Conservation (phyloP, 139 green algal genomes). For the Choricystis sp. region DNA sequence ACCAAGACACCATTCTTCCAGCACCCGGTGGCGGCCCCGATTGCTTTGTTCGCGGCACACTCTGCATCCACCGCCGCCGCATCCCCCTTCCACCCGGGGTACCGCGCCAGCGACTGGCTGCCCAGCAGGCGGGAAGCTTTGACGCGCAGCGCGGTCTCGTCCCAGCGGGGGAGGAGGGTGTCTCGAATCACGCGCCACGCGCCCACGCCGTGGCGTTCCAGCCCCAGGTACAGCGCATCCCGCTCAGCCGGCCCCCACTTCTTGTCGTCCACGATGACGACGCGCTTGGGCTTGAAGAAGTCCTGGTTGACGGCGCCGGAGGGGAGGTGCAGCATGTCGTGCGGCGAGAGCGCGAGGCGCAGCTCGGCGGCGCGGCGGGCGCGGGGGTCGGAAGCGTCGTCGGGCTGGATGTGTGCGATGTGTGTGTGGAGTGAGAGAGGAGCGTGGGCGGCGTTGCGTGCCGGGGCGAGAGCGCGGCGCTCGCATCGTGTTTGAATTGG, state of each 20-base stretch:
- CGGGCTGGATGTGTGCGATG: too few species aligned
- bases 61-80: slow-evolving; percentile 35
- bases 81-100: slow-evolving; percentile 39
- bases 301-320: slow-evolving; percentile 58
- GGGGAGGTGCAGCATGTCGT: background rate
- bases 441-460: too few species aligned
- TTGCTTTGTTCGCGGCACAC: slow-evolving; percentile 31
- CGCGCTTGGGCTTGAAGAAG: slow-evolving; percentile 56
- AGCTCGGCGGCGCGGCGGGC: background rate
- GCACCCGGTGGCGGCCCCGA: slow-evolving; percentile 45
- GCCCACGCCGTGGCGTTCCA: slow-evolving; percentile 52
- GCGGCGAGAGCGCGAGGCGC: background rate
- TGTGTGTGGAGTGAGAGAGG: too few species aligned
- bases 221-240: slow-evolving; percentile 37
- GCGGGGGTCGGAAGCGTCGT: background rate
- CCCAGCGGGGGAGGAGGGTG: slow-evolving; percentile 15
- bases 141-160: slow-evolving; percentile 30
- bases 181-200: slow-evolving; percentile 47
- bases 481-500: too few species aligned
- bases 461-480: too few species aligned
- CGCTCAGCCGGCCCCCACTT: slow-evolving; percentile 42
- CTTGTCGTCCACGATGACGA: slow-evolving; percentile 31
- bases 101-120: slow-evolving; percentile 44
- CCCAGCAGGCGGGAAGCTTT: slow-evolving; percentile 52
- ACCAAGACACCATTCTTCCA: slow-evolving; percentile 64